Base-by-base conservation (phyloP, 2,329 filamentous ascomycete species). In the Neonectria hederae region DNA sequence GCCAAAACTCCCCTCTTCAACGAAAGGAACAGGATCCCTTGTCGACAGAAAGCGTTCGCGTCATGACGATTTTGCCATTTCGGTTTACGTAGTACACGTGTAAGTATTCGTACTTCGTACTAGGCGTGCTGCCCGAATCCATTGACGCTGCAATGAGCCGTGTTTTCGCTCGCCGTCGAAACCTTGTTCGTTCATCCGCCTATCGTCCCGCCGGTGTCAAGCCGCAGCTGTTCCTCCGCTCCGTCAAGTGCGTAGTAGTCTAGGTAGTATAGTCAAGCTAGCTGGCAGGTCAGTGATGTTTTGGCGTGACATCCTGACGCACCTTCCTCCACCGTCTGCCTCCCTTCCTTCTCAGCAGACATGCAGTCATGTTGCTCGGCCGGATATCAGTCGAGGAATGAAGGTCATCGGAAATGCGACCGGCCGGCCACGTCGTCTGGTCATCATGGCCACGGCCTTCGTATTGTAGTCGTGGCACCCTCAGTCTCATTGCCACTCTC, bases 361-460 rank as follows among this genome's bases (percentile, higher is more conserved):
- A 54, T 42, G 42, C 24, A 49, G 49, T 30, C 10, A 9, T 28
- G 22, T 55, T 54, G 35, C 42, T 52, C 26, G 24, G 46, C 9
- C 24, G n/a, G 26, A 49, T 10, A 49, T 55, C 35, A 35, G 24
- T 60, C 28, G 28, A 49, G 52, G 53, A 54, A 54, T 54, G 51
- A 11, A 26, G 43, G 51, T 32, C 57, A 40, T 54, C 40, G 52
- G 21, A 61, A 54, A 61, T 49, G 59, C 59, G 45, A 56, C 59
- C 59, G 40, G 17, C 49, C 28, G 38, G 8, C 56, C 40, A 38
- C 48, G 49, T 30, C 21, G 30, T 45, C 22, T 38, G 45, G n/a
- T 9, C 46, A n/a, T n/a, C 26, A 6, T 30, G 48, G 26, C 35
- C 42, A 45, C 43, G 45, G 53, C 59, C 52, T 7, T 38, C 17